phyloP scores from a whole-genome alignment of 371 early-diverging fungal genomes.

The Funneliformis caledonium region DNA sequence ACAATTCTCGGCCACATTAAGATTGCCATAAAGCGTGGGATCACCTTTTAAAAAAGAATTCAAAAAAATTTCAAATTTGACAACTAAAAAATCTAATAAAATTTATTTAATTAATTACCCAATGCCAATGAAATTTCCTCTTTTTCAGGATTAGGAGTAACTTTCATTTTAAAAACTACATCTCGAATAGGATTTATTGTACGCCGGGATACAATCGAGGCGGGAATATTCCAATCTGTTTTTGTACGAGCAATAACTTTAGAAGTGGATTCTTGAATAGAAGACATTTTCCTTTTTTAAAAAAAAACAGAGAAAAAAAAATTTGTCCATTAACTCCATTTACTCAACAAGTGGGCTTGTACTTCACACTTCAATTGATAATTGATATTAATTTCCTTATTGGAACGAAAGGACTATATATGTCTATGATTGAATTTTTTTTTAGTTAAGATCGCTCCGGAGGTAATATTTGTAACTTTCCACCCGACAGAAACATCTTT shows the following conservation, averaged over 20 bases:
- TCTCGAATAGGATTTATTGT: conserved; percentile 91
- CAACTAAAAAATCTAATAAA: background rate
- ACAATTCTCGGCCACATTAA: conserved; percentile 71
- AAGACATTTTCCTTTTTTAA: no score
- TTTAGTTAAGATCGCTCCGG: no score
- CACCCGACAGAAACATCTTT: no score
- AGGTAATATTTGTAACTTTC: no score
- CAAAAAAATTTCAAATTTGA: background rate
- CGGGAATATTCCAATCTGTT: conserved; percentile 49
- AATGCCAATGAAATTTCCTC: conserved; percentile 81
- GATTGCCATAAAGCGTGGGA: conserved; percentile 92
- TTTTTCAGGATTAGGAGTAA: conserved; percentile 72
- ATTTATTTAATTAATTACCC: conserved; percentile 49
- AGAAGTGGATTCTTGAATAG: background rate
- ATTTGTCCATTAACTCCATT: no score
- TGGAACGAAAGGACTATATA: no score
- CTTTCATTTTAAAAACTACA: conserved; percentile 79
- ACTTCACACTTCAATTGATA: no score
- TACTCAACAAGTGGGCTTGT: no score
- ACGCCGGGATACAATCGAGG: conserved; percentile 68
- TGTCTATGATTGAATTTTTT: no score
- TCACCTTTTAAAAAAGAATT: conserved; percentile 60
- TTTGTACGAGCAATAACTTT: background rate
- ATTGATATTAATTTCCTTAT: no score
- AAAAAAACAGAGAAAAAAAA: no score